Base-by-base conservation (phyloP, 208 protist genomes). In the Trypanosoma platydactyli region DNA sequence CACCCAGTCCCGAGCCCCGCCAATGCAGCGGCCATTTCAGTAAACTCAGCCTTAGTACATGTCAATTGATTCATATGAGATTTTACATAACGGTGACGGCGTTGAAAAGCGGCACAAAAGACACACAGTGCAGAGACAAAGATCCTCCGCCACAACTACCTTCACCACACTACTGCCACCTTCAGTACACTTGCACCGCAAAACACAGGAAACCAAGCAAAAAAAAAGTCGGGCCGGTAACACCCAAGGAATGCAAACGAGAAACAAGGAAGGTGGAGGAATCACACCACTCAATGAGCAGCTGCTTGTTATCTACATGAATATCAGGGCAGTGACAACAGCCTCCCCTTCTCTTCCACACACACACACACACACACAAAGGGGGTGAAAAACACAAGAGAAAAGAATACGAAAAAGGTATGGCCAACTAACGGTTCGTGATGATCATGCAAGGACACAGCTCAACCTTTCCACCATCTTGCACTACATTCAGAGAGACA, bases 31-130 rank as follows among this genome's bases (percentile, higher is more conserved):
- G 59, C 57, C 64, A 77, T 77, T 50, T 54, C 55, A 35, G 55
- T 50, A 68, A 77, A 77, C 42, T 70, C 71, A 27, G n/a, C 49
- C 11, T 56, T 54, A 20, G 71, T 77, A 57, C 71, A 77, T 12
- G 30, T 60, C 46, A 67, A 46, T 5, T 29, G 29, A 24, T 42
- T 33, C 68, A 67, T 73, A 33, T 40, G 27, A 2, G 6, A 22
- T 29, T 16, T 20, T 46, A 0, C n/a, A 51, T 20, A 12, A 16
- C n/a, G 18, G 0, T 5, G 29, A 53, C 29, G 18, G 16, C 5
- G 18, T 66, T 27, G 52, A 15, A 44, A 64, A 15, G 24, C 6
- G 25, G 25, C 25, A 64, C 35, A 25, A 1, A 20, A 22, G 25
- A 12, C 25, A 27, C 58, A 52, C 24, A n/a, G n/a, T 38, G 33